Evolutionary conservation across 2,329 filamentous ascomycete species (phyloP), one percentile per base, ranked within the genome.

Genomic region (Teratosphaeria epicoccoides): DNA sequence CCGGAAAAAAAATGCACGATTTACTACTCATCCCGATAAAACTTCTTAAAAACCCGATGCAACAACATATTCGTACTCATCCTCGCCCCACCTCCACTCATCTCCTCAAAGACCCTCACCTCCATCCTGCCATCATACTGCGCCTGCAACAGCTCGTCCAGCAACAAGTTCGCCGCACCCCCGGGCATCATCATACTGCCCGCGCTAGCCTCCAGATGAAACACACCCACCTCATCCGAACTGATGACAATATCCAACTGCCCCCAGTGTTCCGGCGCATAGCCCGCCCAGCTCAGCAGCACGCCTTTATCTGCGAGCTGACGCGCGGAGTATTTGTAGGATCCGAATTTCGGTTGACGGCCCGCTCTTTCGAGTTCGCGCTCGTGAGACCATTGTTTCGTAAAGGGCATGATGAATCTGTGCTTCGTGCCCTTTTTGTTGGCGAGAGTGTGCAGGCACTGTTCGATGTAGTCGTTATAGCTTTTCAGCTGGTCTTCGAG

Each of bases 391-490:
- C 95, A 98, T 70, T 98, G 93, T 66, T 95, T 95, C 23, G 91
- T 96, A 69, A 98, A 98, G 12, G 93, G 93, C 68, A 98, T 80
- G 51, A 96, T 78, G 76, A 96, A 96, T 49, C 86, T 82, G 50
- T 63, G 59, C 17, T 63, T 61, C 70, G 94, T 95, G 74, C 94
- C 94, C 72, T 96, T 96, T 70, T 96, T 95, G 72, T 87, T 95
- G 70, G 97, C 93, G 53, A 98, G 76, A 4, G 94, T 98, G 54
- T 90, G 79, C 88, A 98, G 96, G 47, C 93, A 91, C 69, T 95
- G 90, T 73, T 98, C 94, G 65, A 98, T 95, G 71, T 98, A 98
- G 72, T 98, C 89, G 67, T 98, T 95, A 73, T 98, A 98, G 58
- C 85, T 93, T 76, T 95, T 95, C 55, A 95, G 81, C 71, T 98